Percentiles rank a stretch among this genome's conserved stretches.
Evolutionary conservation across 305 asterid genomes (phyloP).

Genomic region (Euphrasia arctica): DNA sequence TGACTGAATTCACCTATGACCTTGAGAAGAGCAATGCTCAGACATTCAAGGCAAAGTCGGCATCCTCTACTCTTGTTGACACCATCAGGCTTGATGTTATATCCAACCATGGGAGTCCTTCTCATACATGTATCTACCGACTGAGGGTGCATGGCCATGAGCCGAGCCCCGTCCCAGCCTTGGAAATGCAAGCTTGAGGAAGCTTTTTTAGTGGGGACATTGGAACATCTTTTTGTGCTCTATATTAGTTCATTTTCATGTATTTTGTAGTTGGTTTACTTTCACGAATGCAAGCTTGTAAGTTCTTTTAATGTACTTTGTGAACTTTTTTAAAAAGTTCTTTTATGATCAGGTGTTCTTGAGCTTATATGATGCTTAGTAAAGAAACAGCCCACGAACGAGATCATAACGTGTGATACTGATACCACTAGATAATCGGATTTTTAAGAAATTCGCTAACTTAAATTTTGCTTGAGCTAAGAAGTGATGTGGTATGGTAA

Average conservation of each 20-base stretch:
- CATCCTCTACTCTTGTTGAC: conserved; percentile 45
- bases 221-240: too few species aligned
- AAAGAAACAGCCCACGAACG: too few species aligned
- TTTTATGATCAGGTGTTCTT: too few species aligned
- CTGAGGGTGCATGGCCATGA: conserved; percentile 83
- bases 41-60: conserved; percentile 58
- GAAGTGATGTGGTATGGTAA: too few species aligned
- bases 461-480: too few species aligned
- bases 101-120: conserved; percentile 75
- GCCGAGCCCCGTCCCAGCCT: conserved; percentile 39
- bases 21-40: conserved; percentile 76
- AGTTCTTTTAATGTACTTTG: neutral
- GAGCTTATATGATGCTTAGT: too few species aligned
- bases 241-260: conserved; percentile 7
- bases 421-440: too few species aligned
- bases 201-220: conserved; percentile 3
- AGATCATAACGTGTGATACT: too few species aligned
- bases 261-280: conserved; percentile 10
- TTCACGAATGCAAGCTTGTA: too few species aligned
- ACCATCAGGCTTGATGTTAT: conserved; percentile 67
- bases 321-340: neutral
- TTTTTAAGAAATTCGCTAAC: too few species aligned
- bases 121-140: conserved; percentile 86
- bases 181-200: conserved; percentile 42
- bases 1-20: conserved; percentile 73